A percentile compares a stretch with the other conserved stretches of the same genome.
Conservation (phyloP, 1,284 basidiomycete genomes). For the Leccinum pallidistipes region DNA sequence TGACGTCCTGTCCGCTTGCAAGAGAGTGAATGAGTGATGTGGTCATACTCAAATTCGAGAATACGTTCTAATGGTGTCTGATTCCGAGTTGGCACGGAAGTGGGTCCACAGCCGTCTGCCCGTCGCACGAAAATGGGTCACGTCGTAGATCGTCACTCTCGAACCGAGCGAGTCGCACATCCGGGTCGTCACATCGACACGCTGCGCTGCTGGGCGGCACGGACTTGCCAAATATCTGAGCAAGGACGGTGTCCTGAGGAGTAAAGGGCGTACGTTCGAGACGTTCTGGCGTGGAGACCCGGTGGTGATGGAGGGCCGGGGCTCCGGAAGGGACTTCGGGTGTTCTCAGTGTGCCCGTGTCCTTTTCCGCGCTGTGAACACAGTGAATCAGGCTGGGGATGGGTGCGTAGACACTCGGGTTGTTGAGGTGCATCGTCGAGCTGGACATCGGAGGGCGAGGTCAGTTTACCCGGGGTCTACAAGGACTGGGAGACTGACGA, state of each 20-base stretch:
- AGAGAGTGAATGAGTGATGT: too few species aligned
- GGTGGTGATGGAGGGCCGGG: not conserved
- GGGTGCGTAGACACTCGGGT: constrained; percentile 23
- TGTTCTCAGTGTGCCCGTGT: constrained; percentile 10
- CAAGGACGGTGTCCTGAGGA: constrained; percentile 20
- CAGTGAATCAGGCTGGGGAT: constrained; percentile 25
- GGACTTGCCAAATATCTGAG: not conserved
- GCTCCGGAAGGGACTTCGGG: not conserved
- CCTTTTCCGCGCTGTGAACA: constrained; percentile 17
- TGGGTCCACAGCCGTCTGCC: too few species aligned
- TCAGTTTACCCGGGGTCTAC: constrained; percentile 12
- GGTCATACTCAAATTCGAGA: too few species aligned
- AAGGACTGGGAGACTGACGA: too few species aligned
- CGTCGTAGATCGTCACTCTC: too few species aligned
- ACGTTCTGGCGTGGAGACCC: not conserved
- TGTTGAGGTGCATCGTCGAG: constrained; percentile 28
- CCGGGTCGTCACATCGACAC: too few species aligned
- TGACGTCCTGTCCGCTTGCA: too few species aligned
- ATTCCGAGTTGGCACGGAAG: too few species aligned
- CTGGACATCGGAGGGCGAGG: constrained; percentile 24
- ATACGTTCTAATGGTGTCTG: too few species aligned
- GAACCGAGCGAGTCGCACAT: too few species aligned
- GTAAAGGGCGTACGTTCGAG: constrained; percentile 25
- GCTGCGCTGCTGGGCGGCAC: too few species aligned
- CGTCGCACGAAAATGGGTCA: too few species aligned